Percentiles rank a stretch among this genome's conserved stretches.
These are phyloP conservation scores for Nemania diffusa DNA, from an alignment of 2,329 filamentous ascomycete species.

Conservation along the genomic window DNA sequence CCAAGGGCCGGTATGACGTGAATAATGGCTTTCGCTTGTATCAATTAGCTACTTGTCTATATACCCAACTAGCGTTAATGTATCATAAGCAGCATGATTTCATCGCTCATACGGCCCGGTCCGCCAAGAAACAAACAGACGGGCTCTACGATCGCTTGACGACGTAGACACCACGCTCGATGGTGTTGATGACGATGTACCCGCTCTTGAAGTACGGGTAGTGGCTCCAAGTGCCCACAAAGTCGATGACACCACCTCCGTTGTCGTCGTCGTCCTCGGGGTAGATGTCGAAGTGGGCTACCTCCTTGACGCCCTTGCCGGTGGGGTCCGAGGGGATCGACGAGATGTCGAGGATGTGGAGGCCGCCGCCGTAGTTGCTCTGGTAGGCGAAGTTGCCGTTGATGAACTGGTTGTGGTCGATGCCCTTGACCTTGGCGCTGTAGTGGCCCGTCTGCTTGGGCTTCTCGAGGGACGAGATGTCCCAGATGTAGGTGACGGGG, in stretches of 20 bases:
- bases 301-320: slow-evolving; percentile 49
- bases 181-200: slow-evolving; percentile 58
- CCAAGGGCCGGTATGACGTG: neutral
- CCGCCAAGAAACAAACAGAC: neutral
- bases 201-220: slow-evolving; percentile 57
- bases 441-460: slow-evolving; percentile 56
- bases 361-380: slow-evolving; percentile 57
- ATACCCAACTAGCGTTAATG: slow-evolving; percentile 24
- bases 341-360: slow-evolving; percentile 51
- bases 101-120: neutral
- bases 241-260: slow-evolving; percentile 48
- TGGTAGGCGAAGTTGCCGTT: slow-evolving; percentile 54
- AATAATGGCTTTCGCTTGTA: slow-evolving; percentile 11
- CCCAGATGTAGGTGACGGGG: slow-evolving; percentile 60
- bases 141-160: slow-evolving; percentile 50
- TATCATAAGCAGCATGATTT: slow-evolving; percentile 18
- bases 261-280: slow-evolving; percentile 57
- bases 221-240: slow-evolving; percentile 55
- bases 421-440: slow-evolving; percentile 51
- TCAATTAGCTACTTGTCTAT: slow-evolving; percentile 28
- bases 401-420: slow-evolving; percentile 58
- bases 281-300: slow-evolving; percentile 58
- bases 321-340: slow-evolving; percentile 48
- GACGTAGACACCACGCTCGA: slow-evolving; percentile 58
- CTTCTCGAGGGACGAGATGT: slow-evolving; percentile 53